These are phyloP conservation scores for Coniochaeta sp. DNA, from an alignment of 2,329 filamentous ascomycete genomes.

Conservation along the genomic window DNA sequence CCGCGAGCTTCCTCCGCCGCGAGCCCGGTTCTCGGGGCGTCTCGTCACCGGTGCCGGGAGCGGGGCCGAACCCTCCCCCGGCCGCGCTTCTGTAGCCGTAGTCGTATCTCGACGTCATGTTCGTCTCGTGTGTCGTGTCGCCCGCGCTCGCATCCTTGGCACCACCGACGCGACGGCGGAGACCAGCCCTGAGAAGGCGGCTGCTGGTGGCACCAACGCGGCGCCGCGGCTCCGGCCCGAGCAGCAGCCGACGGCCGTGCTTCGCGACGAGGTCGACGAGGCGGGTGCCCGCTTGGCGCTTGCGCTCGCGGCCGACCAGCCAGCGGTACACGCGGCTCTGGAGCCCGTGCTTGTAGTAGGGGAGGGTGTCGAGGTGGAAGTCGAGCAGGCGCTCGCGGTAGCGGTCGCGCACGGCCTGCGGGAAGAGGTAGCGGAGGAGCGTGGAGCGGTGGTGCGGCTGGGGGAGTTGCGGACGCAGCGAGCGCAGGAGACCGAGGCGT, in stretches of 20 bases:
- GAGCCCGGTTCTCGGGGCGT: conserved; percentile 52
- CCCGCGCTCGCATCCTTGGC: conserved; percentile 3
- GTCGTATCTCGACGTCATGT: conserved; percentile 18
- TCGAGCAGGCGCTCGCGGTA: conserved; percentile 59
- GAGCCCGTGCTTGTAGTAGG: conserved; percentile 59
- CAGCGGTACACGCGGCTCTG: conserved; percentile 74
- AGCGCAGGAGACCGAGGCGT: conserved; percentile 22
- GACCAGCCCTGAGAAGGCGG: neutral
- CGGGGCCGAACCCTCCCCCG: neutral
- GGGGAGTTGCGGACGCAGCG: conserved; percentile 20
- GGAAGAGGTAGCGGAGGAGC: conserved; percentile 62
- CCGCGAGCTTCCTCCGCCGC: conserved; percentile 70
- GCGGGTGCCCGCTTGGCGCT: conserved; percentile 39
- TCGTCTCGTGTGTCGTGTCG: conserved; percentile 3
- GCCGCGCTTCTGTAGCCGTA: conserved; percentile 9
- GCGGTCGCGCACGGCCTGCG: conserved; percentile 51
- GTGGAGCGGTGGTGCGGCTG: conserved; percentile 35
- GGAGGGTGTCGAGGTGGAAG: conserved; percentile 70
- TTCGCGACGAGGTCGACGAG: conserved; percentile 34
- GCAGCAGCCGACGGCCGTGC: conserved; percentile 37
- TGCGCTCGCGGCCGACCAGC: conserved; percentile 57
- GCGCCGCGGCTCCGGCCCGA: conserved; percentile 25
- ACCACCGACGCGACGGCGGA: neutral
- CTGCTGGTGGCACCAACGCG: neutral
- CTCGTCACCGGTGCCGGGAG: conserved; percentile 9